phyloP scores from a whole-genome alignment of 805 yeast genomes.

The Saccharomycopsis microspora region DNA sequence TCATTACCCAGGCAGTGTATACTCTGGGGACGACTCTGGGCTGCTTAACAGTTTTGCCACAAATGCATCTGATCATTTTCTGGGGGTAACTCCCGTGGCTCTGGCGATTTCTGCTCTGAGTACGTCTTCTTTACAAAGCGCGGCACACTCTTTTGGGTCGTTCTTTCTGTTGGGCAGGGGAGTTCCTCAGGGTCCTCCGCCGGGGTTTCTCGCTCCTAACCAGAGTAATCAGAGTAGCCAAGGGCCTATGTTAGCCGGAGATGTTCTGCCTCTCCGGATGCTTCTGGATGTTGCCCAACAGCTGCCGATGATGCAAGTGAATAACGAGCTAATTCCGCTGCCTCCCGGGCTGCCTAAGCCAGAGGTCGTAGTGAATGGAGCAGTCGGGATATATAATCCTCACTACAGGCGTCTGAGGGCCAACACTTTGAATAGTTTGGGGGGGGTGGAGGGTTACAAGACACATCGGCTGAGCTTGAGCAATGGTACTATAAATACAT shows the following conservation, averaged over 20 bases:
- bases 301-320: constrained; percentile 3
- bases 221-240: background rate
- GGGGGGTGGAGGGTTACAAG: background rate
- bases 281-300: constrained; percentile 15
- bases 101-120: constrained; percentile 13
- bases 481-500: background rate
- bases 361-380: background rate
- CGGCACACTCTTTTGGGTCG: constrained; percentile 14
- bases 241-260: background rate
- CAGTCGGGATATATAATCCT: background rate
- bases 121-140: constrained; percentile 16
- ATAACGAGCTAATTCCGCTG: constrained; percentile 8
- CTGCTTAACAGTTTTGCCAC: constrained; percentile 13
- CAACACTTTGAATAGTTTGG: constrained; percentile 1
- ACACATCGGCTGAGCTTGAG: background rate
- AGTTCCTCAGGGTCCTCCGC: background rate
- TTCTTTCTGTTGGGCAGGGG: constrained; percentile 11
- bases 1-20: too few relatives aligned
- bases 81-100: constrained; percentile 12
- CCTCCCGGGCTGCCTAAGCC: constrained; percentile 14
- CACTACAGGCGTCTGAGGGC: background rate
- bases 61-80: constrained; percentile 4
- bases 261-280: constrained; percentile 12
- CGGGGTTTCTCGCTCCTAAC: background rate
- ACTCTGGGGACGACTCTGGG: too few relatives aligned